phyloP scores from a whole-genome alignment of 306 rosid species.

The Macrotyloma uniflorum region DNA sequence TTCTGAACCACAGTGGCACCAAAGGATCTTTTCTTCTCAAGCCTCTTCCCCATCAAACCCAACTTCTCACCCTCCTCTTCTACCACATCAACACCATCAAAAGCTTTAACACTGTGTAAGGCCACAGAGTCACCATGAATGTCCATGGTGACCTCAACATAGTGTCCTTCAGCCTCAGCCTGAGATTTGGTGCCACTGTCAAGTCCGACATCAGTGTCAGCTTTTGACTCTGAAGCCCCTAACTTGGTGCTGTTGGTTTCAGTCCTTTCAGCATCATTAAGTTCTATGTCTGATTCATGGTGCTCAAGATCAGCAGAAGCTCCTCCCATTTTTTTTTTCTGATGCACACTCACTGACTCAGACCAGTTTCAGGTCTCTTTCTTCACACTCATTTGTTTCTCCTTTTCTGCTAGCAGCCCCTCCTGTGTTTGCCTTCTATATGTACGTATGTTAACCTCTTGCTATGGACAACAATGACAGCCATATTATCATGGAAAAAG shows the following conservation, averaged over 20 bases:
- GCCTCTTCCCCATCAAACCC: constrained; percentile 39
- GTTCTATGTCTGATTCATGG: constrained; percentile 45
- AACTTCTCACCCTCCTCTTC: constrained; percentile 36
- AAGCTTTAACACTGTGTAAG: constrained; percentile 49
- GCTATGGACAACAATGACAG: neutral
- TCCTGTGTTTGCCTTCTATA: neutral
- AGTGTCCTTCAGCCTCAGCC: constrained; percentile 32
- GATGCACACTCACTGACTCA: constrained; percentile 13
- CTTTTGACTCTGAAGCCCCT: constrained; percentile 32
- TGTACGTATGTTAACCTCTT: constrained; percentile 17
- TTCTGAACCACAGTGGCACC: constrained; percentile 46
- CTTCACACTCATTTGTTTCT: constrained; percentile 40
- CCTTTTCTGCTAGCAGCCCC: constrained; percentile 23
- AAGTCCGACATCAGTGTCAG: constrained; percentile 19
- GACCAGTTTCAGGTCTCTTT: constrained; percentile 31
- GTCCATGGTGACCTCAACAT: constrained; percentile 60
- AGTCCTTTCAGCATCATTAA: constrained; percentile 34
- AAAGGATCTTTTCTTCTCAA: constrained; percentile 46
- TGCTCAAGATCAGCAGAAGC: constrained; percentile 42
- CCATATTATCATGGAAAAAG: neutral
- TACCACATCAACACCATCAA: constrained; percentile 20
- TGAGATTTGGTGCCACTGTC: constrained; percentile 34
- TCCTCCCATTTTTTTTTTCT: constrained; percentile 30
- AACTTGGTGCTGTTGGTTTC: constrained; percentile 23
- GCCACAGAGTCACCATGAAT: constrained; percentile 52